Evolutionary conservation across 768 basidiomycete genomes (phyloP), one percentile per base, ranked within the genome.

Genomic region (Agrocybe praecox): DNA sequence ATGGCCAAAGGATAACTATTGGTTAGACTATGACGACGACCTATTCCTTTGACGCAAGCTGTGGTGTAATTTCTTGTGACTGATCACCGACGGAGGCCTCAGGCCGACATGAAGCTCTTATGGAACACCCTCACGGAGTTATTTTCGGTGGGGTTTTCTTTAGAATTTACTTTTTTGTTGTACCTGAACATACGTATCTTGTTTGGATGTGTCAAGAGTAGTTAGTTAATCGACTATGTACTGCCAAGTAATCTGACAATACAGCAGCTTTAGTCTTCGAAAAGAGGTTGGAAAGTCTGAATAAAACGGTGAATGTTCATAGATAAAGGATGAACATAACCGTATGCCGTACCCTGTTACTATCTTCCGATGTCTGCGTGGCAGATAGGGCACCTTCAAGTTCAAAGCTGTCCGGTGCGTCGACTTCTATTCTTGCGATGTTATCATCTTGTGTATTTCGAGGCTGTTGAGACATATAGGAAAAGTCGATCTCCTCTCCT

Each of bases 401-500:
- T 44, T 76, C 75, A 32, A 76, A 65, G 57, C 69, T 72, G 29
- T 75, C 74, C 9, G 60, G 51, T 43, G 55, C 58, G 22, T 64
- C 68, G 4, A 58, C 57, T 42, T 65, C 62, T 56, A 65, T 65
- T 4, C 54, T 58, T n/a, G 14, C 24, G 42, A 2, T n/a, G 23
- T 43, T n/a, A 49, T 66, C 44, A 26, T 23, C 51, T 45, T 57
- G 57, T 51, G 49, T 18, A 52, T 52, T 23, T 36, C 23, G 23
- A 32, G 57, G 57, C 29, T 53, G 57, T 53, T 76, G 73, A 1
- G 72, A 72, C 19, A 68, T 60, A 33, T 69, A 67, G 40, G 72
- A 73, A 55, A 75, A 77, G 19, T 70, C 72, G 3, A 81, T 80
- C 62, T 88, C 86, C 57, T 83, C 82, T 11, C 79, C 85, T 2